Base-by-base conservation (phyloP, 352 stramenopile species). In the Phytopythium sindhum region DNA sequence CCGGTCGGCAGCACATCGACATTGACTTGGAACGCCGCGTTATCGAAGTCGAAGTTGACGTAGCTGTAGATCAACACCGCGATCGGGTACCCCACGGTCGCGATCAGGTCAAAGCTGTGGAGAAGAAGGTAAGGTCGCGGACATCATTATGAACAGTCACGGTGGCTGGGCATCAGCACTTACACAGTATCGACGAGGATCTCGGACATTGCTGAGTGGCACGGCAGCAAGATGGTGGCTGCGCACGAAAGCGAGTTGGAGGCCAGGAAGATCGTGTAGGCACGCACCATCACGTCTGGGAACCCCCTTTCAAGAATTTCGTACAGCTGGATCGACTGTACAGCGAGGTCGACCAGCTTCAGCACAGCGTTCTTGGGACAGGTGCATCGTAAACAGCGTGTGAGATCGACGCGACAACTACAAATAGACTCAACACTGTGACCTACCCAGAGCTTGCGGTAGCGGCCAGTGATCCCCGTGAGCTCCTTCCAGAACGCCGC, bases 361-460 rank as follows among this genome's bases (percentile, higher is more conserved):
- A 83, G 64, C 4, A 50, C 63, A 21, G 80, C 24, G 39, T 75
- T 81, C 79, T 88, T 48, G 19, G 19, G 41, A 10, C 52, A 11
- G 51, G 26, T 23, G 31, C 4, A n/a, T 42, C 4, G 11, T 35
- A 54, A 58, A 11, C 11, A 48, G 4, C 52, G 21, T 26, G 41
- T 44, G 9, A 53, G 26, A 19, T 31, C 8, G 17, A 8, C 31
- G 8, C 8, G 29, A n/a, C 15, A 51, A 56, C 15, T 31, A 2
- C 23, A 39, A 54, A 14, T 17, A 24, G 1, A 23, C 1, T 14
- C 10, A 3, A 5, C 2, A 21, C 51, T 14, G 37, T 33, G 33
- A 52, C 66, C 35, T 64, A 84, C 76, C 73, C 73, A 84, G 51
- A 72, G 70, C 48, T 84, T 84, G 19, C 76, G 68, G 28, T 78